Base-by-base conservation (phyloP, 1,139 yeast genomes). In the Magnusiomyces suaveolens region DNA sequence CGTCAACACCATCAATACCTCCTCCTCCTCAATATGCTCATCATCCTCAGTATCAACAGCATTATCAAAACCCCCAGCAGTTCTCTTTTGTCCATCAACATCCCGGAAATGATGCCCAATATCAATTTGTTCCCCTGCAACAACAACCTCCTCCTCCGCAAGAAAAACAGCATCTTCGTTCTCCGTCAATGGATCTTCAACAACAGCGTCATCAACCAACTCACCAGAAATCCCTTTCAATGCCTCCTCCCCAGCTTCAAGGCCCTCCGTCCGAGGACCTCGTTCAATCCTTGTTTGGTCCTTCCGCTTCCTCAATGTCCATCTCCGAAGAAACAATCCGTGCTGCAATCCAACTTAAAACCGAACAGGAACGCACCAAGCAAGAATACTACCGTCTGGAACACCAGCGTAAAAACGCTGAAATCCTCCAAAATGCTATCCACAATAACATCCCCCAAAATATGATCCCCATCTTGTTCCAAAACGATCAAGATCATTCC, bases 361-460 rank as follows among this genome's bases (percentile, higher is more conserved):
- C 81, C 1, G 94, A 87, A 66, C 95, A 86, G 64, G 97, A 90
- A 66, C 76, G 79, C 46, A 86, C 97, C 1, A 84, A 84, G 61
- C 97, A 89, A 67, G 95, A 86, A 61, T 84, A 75, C 63, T 83
- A 85, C 66, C 78, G 78, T 56, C 72, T 84, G 41, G 96, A 89
- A 65, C 72, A 77, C 43, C 75, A 84, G 36, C 77, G 78, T 54
- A 76, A 79, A 56, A 79, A 85, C 43, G 70, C 84, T 46, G 82
- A 81, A 56, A 73, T 89, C 26, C 64, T 89, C 52, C 80, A 80
- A 57, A 72, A 76, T 25, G 94, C 95, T 0, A 65, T 79, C 8
- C 72, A 75, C 46, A 79, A 83, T 14, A 83, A 84, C 43, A 72
- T 90, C 1, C 95, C 96, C 0, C 74, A 82, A 0, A 69, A 76